phyloP scores from a whole-genome alignment of 495 filamentous ascomycete species.

The Zalerion maritima region DNA sequence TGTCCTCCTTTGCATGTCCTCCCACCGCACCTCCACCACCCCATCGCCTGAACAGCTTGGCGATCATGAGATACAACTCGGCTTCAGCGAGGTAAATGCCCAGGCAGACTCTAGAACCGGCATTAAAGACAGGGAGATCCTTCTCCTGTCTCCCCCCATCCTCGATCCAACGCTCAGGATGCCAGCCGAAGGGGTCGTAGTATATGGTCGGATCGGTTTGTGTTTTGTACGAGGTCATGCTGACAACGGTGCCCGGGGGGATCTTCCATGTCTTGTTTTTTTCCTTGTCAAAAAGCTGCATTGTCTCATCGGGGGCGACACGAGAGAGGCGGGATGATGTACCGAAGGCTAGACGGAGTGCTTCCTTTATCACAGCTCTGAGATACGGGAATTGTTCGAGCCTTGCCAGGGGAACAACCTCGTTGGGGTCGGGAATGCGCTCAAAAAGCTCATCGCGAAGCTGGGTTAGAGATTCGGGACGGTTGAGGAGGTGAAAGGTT shows the following conservation, averaged over 20 bases:
- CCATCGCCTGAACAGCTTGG: too few relatives aligned
- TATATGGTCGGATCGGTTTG: slow-evolving; percentile 24
- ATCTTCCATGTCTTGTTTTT: not conserved
- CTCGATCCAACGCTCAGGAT: slow-evolving; percentile 28
- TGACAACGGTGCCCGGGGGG: slow-evolving; percentile 7
- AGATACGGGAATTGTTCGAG: slow-evolving; percentile 33
- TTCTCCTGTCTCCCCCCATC: too few relatives aligned
- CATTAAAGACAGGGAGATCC: too few relatives aligned
- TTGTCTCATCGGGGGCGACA: slow-evolving; percentile 12
- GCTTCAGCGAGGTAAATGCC: too few relatives aligned
- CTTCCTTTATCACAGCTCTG: slow-evolving; percentile 24
- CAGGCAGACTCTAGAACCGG: too few relatives aligned
- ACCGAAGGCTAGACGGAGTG: slow-evolving; percentile 28
- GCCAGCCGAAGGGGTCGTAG: slow-evolving; percentile 21
- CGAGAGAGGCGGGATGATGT: slow-evolving; percentile 12
- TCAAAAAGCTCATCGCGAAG: slow-evolving; percentile 20
- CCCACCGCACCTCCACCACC: too few relatives aligned
- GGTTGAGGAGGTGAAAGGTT: slow-evolving; percentile 23
- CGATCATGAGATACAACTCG: too few relatives aligned
- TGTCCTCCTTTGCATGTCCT: slow-evolving; percentile 1
- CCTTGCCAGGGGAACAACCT: slow-evolving; percentile 5
- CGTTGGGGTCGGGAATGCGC: slow-evolving; percentile 7
- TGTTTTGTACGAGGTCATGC: slow-evolving; percentile 16
- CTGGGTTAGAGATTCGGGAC: slow-evolving; percentile 14
- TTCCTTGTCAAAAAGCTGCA: too few relatives aligned